Evolutionary conservation across 179 eudicot species (phyloP).

Genomic region (Drosera spatulata): DNA sequence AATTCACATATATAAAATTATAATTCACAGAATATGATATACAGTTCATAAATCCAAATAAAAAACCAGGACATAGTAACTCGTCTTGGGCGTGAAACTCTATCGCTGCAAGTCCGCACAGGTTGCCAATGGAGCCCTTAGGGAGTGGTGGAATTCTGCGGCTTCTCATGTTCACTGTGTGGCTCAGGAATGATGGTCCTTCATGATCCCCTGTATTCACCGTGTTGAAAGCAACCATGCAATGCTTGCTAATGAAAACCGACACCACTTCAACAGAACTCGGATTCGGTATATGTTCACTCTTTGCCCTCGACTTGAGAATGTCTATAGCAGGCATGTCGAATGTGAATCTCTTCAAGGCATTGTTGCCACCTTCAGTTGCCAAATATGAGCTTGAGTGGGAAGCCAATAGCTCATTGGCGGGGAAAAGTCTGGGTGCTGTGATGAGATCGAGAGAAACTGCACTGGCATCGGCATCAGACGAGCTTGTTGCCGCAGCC

Average conservation of each 20-base stretch:
- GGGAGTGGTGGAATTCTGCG: constrained; percentile 6
- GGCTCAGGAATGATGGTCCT: constrained; percentile 3
- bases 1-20: no score
- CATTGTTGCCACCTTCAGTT: not conserved
- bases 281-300: constrained; percentile 7
- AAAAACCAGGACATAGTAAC: constrained; percentile 4
- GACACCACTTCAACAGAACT: constrained; percentile 12
- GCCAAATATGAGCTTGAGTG: not conserved
- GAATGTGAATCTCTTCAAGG: constrained; percentile 8
- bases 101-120: constrained; percentile 1
- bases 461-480: constrained; percentile 1
- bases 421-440: constrained; percentile 2
- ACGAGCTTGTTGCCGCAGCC: not conserved
- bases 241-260: constrained; percentile 13
- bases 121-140: constrained; percentile 10
- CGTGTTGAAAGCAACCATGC: not conserved
- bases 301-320: constrained; percentile 6
- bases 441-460: constrained; percentile 3
- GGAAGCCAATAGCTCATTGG: not conserved
- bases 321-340: not conserved
- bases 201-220: not conserved
- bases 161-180: constrained; percentile 12
- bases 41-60: no score
- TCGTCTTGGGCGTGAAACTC: not conserved
- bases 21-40: no score